These are phyloP conservation scores for Cryptosporidium tyzzeri DNA, from an alignment of 169 alveolate species.

Conservation along the genomic window DNA sequence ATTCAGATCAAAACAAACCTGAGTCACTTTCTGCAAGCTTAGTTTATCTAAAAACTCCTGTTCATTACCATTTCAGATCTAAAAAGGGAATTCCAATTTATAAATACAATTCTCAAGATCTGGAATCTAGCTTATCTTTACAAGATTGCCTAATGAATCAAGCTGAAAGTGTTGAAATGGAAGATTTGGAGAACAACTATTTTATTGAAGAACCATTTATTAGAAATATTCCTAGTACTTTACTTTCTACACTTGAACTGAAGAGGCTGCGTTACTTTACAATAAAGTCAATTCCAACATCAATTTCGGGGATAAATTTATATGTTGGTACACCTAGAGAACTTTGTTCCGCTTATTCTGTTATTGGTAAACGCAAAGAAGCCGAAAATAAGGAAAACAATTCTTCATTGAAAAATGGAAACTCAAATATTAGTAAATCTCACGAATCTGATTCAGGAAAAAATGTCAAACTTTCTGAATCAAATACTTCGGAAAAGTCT, in stretches of 20 bases:
- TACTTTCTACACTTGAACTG: conserved; percentile 47
- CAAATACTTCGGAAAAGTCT: background rate
- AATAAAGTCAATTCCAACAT: conserved; percentile 41
- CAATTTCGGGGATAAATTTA: conserved; percentile 50
- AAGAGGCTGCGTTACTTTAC: conserved; percentile 53
- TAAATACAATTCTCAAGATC: conserved; percentile 10
- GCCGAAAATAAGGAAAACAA: conserved; percentile 32
- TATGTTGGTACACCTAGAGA: conserved; percentile 57
- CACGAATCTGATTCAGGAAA: background rate
- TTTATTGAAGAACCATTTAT: conserved; percentile 46
- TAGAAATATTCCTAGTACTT: conserved; percentile 49
- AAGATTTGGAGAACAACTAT: background rate
- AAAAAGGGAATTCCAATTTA: conserved; percentile 15
- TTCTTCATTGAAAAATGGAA: conserved; percentile 1
- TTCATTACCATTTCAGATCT: conserved; percentile 49
- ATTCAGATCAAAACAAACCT: conserved; percentile 14
- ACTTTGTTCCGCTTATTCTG: background rate
- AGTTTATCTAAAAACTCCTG: conserved; percentile 52
- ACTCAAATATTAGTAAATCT: background rate
- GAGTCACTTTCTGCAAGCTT: conserved; percentile 65
- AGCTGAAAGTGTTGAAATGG: background rate
- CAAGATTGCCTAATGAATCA: background rate
- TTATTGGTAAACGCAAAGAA: background rate
- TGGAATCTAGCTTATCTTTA: background rate
- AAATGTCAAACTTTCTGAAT: background rate